These are phyloP conservation scores for Botryotinia globosa DNA, from an alignment of 2,329 filamentous ascomycete species.

Conservation along the genomic window DNA sequence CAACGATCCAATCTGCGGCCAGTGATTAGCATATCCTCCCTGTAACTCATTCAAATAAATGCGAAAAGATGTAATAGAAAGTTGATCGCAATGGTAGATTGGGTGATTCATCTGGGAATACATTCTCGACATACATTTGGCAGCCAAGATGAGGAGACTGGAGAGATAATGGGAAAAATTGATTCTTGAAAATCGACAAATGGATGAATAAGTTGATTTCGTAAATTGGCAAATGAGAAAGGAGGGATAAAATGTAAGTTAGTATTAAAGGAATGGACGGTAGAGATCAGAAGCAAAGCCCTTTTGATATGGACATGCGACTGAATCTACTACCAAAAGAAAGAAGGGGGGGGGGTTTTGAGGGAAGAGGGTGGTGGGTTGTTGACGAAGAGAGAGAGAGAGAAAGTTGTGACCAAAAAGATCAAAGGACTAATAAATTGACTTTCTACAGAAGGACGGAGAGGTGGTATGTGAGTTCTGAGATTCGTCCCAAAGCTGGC, in stretches of 20 bases:
- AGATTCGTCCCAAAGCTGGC: constrained; percentile 4
- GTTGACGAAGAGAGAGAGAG: not conserved
- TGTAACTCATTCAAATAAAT: not conserved
- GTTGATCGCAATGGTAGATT: not conserved
- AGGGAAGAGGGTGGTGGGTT: constrained; percentile 1
- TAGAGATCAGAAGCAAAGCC: constrained; percentile 21
- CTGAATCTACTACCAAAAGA: constrained; percentile 22
- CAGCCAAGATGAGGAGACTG: not conserved
- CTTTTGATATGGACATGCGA: constrained; percentile 17
- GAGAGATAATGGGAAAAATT: not conserved
- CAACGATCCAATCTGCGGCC: constrained; percentile 18
- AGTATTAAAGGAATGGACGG: constrained; percentile 23
- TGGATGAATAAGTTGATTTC: constrained; percentile 14
- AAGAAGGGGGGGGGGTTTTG: not conserved
- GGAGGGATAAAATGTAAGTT: constrained; percentile 13
- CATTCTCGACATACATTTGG: constrained; percentile 8
- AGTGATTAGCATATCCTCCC: constrained; percentile 15
- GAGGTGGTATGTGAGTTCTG: constrained; percentile 1
- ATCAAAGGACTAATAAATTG: not conserved
- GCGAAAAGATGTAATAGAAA: not conserved
- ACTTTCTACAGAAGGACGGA: not conserved
- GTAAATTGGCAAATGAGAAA: constrained; percentile 12
- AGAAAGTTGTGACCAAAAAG: not conserved
- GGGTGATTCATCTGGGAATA: not conserved
- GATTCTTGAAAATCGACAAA: constrained; percentile 16